Evolutionary conservation across 257 asterid genomes (phyloP).

Genomic region (Penstemon eatonii): DNA sequence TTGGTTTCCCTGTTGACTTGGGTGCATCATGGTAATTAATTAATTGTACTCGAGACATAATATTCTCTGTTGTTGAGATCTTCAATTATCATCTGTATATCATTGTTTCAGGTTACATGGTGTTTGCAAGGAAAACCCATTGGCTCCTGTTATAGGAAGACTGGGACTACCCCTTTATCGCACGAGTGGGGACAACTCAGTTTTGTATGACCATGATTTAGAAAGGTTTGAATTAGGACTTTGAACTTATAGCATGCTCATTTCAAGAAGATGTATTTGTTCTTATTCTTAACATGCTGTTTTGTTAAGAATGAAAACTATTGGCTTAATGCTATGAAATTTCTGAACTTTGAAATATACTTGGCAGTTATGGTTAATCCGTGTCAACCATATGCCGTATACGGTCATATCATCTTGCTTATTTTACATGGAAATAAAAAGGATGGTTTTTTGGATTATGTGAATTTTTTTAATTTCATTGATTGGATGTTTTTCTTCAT

Average conservation of each 20-base stretch:
- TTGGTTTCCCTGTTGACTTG: slow-evolving; percentile 96
- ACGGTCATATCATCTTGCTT: background rate
- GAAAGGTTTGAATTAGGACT: slow-evolving; percentile 61
- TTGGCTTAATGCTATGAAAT: background rate
- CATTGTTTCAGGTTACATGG: slow-evolving; percentile 82
- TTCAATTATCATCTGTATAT: slow-evolving; percentile 14
- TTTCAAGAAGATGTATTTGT: slow-evolving; percentile 14
- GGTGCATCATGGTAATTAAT: slow-evolving; percentile 92
- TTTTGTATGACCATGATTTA: slow-evolving; percentile 92
- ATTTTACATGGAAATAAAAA: background rate
- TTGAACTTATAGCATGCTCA: background rate
- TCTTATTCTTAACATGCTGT: background rate
- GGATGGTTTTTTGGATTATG: background rate
- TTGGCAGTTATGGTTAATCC: background rate
- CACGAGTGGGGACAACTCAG: slow-evolving; percentile 96
- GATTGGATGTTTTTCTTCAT: background rate
- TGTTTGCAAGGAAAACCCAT: slow-evolving; percentile 91
- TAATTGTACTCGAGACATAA: background rate
- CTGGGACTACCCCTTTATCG: slow-evolving; percentile 95
- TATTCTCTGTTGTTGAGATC: background rate
- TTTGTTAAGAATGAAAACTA: background rate
- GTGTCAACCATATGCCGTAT: background rate
- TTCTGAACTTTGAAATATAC: slow-evolving; percentile 22
- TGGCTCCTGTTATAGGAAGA: slow-evolving; percentile 87
- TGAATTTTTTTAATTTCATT: background rate